Evolutionary conservation across 2,329 filamentous ascomycete genomes (phyloP).

Genomic region (Pseudogymnoascus sp.): DNA sequence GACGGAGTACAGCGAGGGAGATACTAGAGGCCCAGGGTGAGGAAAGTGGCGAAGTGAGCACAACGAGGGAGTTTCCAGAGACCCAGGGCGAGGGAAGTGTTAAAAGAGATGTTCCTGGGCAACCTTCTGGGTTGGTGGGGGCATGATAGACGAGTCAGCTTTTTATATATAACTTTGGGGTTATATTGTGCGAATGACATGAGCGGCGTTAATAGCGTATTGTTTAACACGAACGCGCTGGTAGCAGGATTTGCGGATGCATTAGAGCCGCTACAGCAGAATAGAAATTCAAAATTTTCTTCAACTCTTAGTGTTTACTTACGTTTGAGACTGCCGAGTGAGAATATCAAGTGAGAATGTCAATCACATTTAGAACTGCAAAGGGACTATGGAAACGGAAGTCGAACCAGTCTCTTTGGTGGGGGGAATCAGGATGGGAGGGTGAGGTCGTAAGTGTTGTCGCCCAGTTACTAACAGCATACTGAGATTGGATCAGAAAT

Average conservation of each 20-base stretch:
- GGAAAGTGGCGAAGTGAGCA: neutral
- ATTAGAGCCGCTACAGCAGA: neutral
- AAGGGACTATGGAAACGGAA: neutral
- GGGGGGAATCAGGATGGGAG: constrained; percentile 33
- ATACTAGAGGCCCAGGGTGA: neutral
- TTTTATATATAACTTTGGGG: neutral
- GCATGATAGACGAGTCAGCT: neutral
- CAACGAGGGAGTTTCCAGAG: neutral
- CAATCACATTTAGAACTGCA: neutral
- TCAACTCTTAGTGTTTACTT: too few species aligned
- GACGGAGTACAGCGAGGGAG: neutral
- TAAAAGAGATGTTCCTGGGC: neutral
- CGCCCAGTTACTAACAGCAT: too few species aligned
- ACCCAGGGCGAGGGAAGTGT: neutral
- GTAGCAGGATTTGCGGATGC: neutral
- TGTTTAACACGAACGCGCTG: neutral
- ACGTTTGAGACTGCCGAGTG: neutral
- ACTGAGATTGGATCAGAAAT: too few species aligned
- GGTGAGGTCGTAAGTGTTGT: constrained; percentile 22
- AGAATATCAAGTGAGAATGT: neutral
- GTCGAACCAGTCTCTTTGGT: constrained; percentile 40
- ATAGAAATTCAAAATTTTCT: neutral
- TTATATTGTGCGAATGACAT: constrained; percentile 6
- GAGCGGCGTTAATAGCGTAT: constrained; percentile 1
- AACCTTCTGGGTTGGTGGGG: neutral